Evolutionary conservation across 2,329 filamentous ascomycete genomes (phyloP), one percentile per base, ranked within the genome.

Genomic region (Pseudopithomyces maydicus): DNA sequence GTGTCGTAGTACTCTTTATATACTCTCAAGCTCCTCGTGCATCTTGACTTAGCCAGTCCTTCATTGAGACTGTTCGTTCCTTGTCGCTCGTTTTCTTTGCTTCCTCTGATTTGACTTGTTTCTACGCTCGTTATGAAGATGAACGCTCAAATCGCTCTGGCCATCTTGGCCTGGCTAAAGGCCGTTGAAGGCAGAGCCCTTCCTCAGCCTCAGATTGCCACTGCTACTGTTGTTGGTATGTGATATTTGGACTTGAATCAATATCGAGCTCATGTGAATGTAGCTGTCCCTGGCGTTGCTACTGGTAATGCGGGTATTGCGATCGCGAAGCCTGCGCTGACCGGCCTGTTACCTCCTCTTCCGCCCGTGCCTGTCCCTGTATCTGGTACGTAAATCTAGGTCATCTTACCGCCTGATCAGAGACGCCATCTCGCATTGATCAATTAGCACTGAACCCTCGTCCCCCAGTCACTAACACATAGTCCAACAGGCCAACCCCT

Each of bases 141-240:
- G 59, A 54, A 60, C 52, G 19, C 44, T 5, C 51, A 36, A 22
- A 56, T 54, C 36, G 55, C 57, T 39, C 6, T 58, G 43, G 54
- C 45, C 51, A 55, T 64, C 20, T 35, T 64, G 54, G 59, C 57
- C 49, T 61, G 60, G n/a, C 51, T 56, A 35, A 44, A 56, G 6
- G 17, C 19, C 11, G 53, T 41, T 12, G 23, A 57, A 17, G 59
- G 59, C 33, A 52, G 42, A 20, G 59, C 57, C 4, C 45, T 59
- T 12, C 59, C 62, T 2, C 62, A 62, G 43, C 5, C 51, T 42
- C 51, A 39, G 26, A 1, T 39, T 33, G 39, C 17, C 17, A 36
- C 23, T 23, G 35, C 33, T 17, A 29, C 49, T 5, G 22, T 12
- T 6, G 6, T 33, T 39, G 19, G 49, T 52, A 44, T 19, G 49